A percentile compares a stretch with the other conserved stretches of the same genome.
Evolutionary conservation across 768 basidiomycete species (phyloP).

Genomic region (Calocybe gangraenosa): DNA sequence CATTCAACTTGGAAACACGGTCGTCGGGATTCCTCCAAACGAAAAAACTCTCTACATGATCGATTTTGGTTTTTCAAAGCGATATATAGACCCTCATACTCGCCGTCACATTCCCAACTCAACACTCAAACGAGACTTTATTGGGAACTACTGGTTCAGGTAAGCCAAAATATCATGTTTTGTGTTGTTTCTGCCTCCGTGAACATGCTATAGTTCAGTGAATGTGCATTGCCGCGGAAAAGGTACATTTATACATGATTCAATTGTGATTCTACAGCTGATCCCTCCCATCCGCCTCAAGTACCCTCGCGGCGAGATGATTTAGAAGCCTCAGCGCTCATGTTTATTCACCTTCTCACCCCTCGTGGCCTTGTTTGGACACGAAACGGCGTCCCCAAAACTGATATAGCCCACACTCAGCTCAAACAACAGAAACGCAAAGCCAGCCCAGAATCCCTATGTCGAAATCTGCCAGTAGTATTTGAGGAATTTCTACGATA

Average conservation of each 20-base stretch:
- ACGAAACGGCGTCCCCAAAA: conserved; percentile 75
- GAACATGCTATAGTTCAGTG: conserved; percentile 42
- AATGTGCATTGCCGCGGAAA: conserved; percentile 74
- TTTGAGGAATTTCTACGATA: conserved; percentile 78
- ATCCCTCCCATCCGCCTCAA: conserved; percentile 27
- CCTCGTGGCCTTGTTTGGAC: conserved; percentile 77
- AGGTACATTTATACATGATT: conserved; percentile 36
- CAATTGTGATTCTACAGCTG: not conserved
- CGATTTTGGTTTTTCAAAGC: conserved; percentile 82
- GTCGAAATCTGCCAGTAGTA: conserved; percentile 60
- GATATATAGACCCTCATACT: conserved; percentile 64
- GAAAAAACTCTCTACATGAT: conserved; percentile 73
- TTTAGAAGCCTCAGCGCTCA: conserved; percentile 70
- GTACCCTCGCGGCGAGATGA: conserved; percentile 80
- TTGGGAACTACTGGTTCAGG: conserved; percentile 85
- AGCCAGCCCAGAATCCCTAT: conserved; percentile 62
- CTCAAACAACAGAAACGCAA: conserved; percentile 62
- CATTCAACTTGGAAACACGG: conserved; percentile 77
- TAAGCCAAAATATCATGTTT: conserved; percentile 21
- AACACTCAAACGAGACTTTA: conserved; percentile 64
- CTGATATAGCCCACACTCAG: conserved; percentile 54
- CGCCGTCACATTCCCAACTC: conserved; percentile 70
- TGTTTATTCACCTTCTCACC: conserved; percentile 78
- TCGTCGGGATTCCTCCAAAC: conserved; percentile 56
- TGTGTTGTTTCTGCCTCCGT: not conserved